Evolutionary conservation across 768 basidiomycete species (phyloP), one percentile per base, ranked within the genome.

Genomic region (Suillus lakei): DNA sequence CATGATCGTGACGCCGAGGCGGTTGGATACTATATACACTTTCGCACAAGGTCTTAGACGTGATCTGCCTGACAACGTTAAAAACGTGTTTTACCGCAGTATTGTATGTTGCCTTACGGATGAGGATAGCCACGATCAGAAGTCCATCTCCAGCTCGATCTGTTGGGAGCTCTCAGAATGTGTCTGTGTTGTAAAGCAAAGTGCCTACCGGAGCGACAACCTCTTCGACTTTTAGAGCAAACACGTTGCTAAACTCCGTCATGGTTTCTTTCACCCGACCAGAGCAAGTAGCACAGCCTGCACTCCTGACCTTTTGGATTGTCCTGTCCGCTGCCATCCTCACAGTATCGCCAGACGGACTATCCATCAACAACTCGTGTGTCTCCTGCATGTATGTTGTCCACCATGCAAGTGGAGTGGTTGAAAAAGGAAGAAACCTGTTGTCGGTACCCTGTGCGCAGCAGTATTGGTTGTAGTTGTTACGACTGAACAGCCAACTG

Each of bases 351-450:
- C 56, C 64, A 50, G 67, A 75, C 0, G 74, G 73, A 36, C 48
- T 72, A 26, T 72, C 69, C 28, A 48, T 60, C 39, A 75, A 60
- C 12, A 30, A 63, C 13, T 15, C 4, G 30, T 66, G 70, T 0
- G 55, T 63, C 26, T 58, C 51, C 7, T 68, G 66, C 75, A 76
- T 66, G 44, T 75, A 76, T 10, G 61, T 36, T 4, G 64, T 62
- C 74, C 74, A 75, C 74, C 74, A 75, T 18, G 60, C 46, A n/a
- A 63, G 44, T 18, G 62, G 21, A 5, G 2, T 0, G 4, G 0
- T 1, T n/a, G n/a, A n/a, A n/a, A 12, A 66, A 18, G 61, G 18
- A 15, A 5, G 16, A 3, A 64, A 63, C 15, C 15, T 43, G 0
- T 32, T 23, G 16, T 10, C 38, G 1, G 16, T 2, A 9, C 59